Base-by-base conservation (phyloP, 192 early-diverging fungal species). In the Umbelopsis isabellina region DNA sequence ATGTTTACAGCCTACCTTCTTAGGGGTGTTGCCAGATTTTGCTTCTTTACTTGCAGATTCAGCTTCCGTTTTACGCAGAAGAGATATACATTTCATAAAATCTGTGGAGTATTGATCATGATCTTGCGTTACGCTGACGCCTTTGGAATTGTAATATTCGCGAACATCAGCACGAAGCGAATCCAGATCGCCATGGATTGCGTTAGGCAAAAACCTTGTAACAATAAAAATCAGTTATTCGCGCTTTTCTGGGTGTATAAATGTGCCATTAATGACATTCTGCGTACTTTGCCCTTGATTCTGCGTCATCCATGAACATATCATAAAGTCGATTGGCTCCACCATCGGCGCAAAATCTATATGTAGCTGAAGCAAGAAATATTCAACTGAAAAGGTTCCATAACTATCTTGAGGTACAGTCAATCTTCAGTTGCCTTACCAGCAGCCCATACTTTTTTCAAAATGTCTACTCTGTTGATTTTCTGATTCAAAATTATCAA, bases 261-360 rank as follows among this genome's bases (percentile, higher is more conserved):
- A 20, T 21, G 3, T 27, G 1, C 4, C 10, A 37, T 48, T 1
- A 25, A 68, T 21, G 20, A 23, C 15, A 22, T 61, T 13, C 27
- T 20, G 7, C 27, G 53, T 76, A 82, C 73, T 74, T 44, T 49
- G 71, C 49, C 33, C 67, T 21, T 35, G 27, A 61, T 27, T 67
- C 46, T 21, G 64, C 30, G 20, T 80, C 80, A 4, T 73, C 72
- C n/a, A 76, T 49, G 65, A 94, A 84, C 3, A 85, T 61, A 53
- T 92, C 88, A 64, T 89, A 95, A 25, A 98, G 77, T 23, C 91
- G 85, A 75, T 98, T 98, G 27, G 91, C 91, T 11, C 94, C 97
- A 18, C 97, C 97, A 66, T 98, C 97, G 0, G 94, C 91, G 73
- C 94, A 94, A 46, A 96, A 76, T 20, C 83, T 70, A 20, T 81